Evolutionary conservation across 306 rosid genomes (phyloP).

Genomic region (Casuarina cunninghamiana): DNA sequence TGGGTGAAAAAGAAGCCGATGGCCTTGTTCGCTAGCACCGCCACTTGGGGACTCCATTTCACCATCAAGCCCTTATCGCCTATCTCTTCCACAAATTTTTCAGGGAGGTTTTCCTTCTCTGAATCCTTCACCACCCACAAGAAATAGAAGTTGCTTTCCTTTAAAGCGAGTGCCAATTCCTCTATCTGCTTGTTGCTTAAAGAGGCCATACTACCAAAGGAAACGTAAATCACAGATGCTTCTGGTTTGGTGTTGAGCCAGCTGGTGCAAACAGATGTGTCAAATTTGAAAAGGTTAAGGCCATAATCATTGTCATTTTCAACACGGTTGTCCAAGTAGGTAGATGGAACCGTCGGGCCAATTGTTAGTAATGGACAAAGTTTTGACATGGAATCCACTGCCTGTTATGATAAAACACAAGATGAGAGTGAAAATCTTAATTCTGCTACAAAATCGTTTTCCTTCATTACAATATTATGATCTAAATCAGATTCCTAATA

Average conservation of each 20-base stretch:
- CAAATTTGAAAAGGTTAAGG: slow-evolving; percentile 33
- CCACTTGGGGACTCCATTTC: slow-evolving; percentile 17
- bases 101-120: slow-evolving; percentile 14
- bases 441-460: too few relatives aligned
- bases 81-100: slow-evolving; percentile 5
- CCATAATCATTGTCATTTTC: slow-evolving; percentile 49
- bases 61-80: slow-evolving; percentile 11
- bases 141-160: slow-evolving; percentile 1
- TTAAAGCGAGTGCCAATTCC: slow-evolving; percentile 11
- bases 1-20: slow-evolving; percentile 13
- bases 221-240: slow-evolving; percentile 13
- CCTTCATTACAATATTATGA: too few relatives aligned
- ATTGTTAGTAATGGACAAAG: slow-evolving; percentile 45
- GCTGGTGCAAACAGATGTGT: slow-evolving; percentile 20
- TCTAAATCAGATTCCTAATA: too few relatives aligned
- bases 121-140: slow-evolving; percentile 22
- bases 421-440: neutral
- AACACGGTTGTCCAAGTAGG: slow-evolving; percentile 43
- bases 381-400: slow-evolving; percentile 55
- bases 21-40: slow-evolving; percentile 12
- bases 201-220: slow-evolving; percentile 11
- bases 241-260: slow-evolving; percentile 42
- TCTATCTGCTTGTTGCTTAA: slow-evolving; percentile 22
- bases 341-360: slow-evolving; percentile 62
- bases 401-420: slow-evolving; percentile 29